Conservation (phyloP, 192 early-diverging fungal species). For the Mortierella alpina region DNA sequence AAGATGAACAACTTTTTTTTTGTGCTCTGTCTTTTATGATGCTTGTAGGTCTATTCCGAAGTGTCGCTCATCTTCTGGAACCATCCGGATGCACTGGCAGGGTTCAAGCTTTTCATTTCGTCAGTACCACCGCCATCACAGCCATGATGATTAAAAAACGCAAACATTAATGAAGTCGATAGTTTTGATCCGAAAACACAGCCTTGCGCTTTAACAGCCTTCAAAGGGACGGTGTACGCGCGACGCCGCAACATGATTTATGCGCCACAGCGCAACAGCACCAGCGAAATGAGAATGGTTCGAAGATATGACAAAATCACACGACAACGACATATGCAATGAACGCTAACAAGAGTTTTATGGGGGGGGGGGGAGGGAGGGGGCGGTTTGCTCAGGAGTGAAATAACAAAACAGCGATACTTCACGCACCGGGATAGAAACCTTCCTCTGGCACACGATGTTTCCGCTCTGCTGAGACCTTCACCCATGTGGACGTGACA, state of each 20-base stretch:
- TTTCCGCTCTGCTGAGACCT: slow-evolving; percentile 15
- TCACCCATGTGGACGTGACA: slow-evolving; percentile 43
- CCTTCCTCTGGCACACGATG: slow-evolving; percentile 39
- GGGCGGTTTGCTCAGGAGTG: background rate
- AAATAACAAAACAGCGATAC: background rate
- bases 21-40: background rate
- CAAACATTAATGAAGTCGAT: background rate
- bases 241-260: too few relatives aligned
- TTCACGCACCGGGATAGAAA: slow-evolving; percentile 19
- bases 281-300: too few relatives aligned
- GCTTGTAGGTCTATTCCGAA: slow-evolving; percentile 45
- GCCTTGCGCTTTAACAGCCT: too few relatives aligned
- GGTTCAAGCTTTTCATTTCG: slow-evolving; percentile 48
- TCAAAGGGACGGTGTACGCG: too few relatives aligned
- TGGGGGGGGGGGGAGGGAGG: too few relatives aligned
- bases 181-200: too few relatives aligned
- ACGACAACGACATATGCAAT: too few relatives aligned
- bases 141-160: background rate
- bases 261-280: too few relatives aligned
- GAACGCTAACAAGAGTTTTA: too few relatives aligned
- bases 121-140: slow-evolving; percentile 25
- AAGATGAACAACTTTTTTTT: background rate
- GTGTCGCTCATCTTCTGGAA: slow-evolving; percentile 55
- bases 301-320: too few relatives aligned
- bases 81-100: slow-evolving; percentile 45